Conservation (phyloP, 2,329 filamentous ascomycete genomes). For the Fusarium sp. region DNA sequence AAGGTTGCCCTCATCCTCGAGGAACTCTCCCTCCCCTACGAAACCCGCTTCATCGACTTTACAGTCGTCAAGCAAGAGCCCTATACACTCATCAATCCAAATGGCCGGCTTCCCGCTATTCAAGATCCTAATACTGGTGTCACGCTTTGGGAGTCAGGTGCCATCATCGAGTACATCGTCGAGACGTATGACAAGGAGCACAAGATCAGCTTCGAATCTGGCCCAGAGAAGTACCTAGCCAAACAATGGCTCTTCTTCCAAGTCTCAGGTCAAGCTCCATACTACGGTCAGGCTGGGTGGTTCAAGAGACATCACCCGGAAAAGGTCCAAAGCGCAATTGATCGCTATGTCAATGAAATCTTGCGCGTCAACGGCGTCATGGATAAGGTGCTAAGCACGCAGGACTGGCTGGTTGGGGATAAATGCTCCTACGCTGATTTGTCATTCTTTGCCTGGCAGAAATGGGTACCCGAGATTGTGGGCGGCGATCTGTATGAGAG, state of each 20-base stretch:
- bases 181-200: neutral
- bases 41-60: neutral
- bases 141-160: neutral
- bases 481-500: neutral
- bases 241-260: neutral
- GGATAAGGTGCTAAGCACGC: neutral
- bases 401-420: neutral
- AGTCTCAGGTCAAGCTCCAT: neutral
- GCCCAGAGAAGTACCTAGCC: neutral
- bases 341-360: neutral
- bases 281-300: neutral
- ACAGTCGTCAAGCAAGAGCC: neutral
- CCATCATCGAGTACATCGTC: neutral
- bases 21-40: neutral
- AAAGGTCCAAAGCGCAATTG: neutral
- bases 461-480: neutral
- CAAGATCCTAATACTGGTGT: neutral
- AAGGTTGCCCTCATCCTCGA: conserved; percentile 1
- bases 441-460: neutral
- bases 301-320: neutral
- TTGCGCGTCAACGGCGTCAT: neutral
- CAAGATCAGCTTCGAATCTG: neutral
- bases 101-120: neutral
- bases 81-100: neutral
- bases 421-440: neutral